A percentile compares a stretch with the other conserved stretches of the same genome.
phyloP scores from a whole-genome alignment of 371 early-diverging fungal genomes.

The Mycotypha africana region DNA sequence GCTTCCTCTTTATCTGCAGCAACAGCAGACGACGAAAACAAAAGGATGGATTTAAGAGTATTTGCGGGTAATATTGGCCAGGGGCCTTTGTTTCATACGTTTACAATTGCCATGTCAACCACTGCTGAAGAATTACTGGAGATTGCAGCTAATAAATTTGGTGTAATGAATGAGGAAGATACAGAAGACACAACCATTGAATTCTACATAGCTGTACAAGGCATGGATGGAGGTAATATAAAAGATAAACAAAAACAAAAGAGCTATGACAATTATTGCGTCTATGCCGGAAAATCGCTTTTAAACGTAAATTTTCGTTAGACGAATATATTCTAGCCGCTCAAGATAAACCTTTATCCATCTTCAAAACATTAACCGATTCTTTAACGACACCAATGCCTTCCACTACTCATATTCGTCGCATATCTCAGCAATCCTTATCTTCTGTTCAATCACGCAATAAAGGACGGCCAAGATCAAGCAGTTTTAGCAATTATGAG shows the following conservation, averaged over 20 bases:
- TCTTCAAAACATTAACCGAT: slow-evolving; percentile 53
- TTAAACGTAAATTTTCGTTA: slow-evolving; percentile 5
- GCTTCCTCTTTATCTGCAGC: background rate
- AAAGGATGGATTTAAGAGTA: slow-evolving; percentile 26
- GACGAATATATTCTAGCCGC: slow-evolving; percentile 51
- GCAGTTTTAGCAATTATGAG: slow-evolving; percentile 40
- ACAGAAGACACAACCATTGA: slow-evolving; percentile 31
- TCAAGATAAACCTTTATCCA: slow-evolving; percentile 54
- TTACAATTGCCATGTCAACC: slow-evolving; percentile 31
- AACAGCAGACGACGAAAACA: background rate
- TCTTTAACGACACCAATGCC: slow-evolving; percentile 60
- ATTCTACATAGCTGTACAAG: slow-evolving; percentile 52
- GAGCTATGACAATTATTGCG: background rate
- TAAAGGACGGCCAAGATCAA: slow-evolving; percentile 26
- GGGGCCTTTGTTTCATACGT: slow-evolving; percentile 52
- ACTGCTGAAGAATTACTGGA: slow-evolving; percentile 49
- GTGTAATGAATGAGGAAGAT: slow-evolving; percentile 8
- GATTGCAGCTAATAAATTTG: slow-evolving; percentile 42
- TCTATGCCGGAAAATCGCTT: no score
- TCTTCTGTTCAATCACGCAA: slow-evolving; percentile 3
- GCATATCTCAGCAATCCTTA: slow-evolving; percentile 19
- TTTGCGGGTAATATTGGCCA: slow-evolving; percentile 58
- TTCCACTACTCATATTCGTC: slow-evolving; percentile 24
- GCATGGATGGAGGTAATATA: slow-evolving; percentile 55
- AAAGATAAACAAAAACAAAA: background rate